Evolutionary conservation across 257 asterid species (phyloP).

Genomic region (Ophiorrhiza pumila): DNA sequence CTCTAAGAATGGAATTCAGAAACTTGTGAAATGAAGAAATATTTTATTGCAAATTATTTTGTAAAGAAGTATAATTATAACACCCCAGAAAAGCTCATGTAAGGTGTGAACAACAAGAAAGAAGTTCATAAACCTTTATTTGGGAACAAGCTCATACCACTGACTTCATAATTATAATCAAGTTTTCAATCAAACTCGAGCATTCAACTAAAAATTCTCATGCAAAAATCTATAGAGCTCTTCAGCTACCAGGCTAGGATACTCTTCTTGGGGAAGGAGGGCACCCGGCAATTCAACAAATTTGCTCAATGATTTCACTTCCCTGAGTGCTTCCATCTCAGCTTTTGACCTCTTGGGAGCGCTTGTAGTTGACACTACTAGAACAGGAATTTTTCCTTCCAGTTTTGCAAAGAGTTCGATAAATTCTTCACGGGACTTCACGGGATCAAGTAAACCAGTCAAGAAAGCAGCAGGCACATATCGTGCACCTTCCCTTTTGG

Average conservation of each 20-base stretch:
- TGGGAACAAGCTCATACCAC: not conserved
- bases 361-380: slow-evolving; percentile 59
- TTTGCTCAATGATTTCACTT: slow-evolving; percentile 71
- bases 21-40: not conserved
- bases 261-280: slow-evolving; percentile 93
- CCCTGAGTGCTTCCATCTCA: slow-evolving; percentile 90
- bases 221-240: slow-evolving; percentile 62
- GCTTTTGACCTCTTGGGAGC: slow-evolving; percentile 94
- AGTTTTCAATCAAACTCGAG: not conserved
- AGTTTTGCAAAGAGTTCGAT: slow-evolving; percentile 60
- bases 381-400: slow-evolving; percentile 55
- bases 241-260: slow-evolving; percentile 70
- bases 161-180: not conserved
- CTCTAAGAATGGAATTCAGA: not conserved
- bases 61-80: not conserved
- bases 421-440: slow-evolving; percentile 73
- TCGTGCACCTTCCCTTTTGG: slow-evolving; percentile 79
- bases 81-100: not conserved
- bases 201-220: slow-evolving; percentile 43
- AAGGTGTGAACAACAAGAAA: not conserved
- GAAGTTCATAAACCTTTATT: not conserved
- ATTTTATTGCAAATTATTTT: not conserved
- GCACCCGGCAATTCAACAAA: slow-evolving; percentile 82
- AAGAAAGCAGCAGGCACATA: slow-evolving; percentile 93
- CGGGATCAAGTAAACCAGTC: slow-evolving; percentile 94